A percentile compares a stretch with the other conserved stretches of the same genome.
phyloP scores from a whole-genome alignment of 1,139 yeast genomes.

The Suhomyces chickasaworum region DNA sequence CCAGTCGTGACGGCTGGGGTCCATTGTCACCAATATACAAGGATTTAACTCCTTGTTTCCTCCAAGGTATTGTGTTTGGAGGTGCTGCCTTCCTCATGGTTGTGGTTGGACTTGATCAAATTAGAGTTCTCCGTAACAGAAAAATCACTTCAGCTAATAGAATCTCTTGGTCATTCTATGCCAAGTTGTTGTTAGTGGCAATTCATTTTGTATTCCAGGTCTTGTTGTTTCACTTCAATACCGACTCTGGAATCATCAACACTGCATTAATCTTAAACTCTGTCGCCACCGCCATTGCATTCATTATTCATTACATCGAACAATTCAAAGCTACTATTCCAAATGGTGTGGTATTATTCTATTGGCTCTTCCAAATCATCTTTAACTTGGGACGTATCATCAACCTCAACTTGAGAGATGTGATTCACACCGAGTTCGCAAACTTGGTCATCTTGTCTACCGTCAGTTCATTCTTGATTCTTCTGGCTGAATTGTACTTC shows the following conservation, averaged over 20 bases:
- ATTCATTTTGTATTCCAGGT: conserved; percentile 42
- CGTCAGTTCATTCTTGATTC: conserved; percentile 52
- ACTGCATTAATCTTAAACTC: conserved; percentile 43
- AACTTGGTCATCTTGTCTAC: conserved; percentile 51
- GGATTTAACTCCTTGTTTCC: conserved; percentile 81
- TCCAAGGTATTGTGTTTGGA: conserved; percentile 67
- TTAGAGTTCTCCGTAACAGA: conserved; percentile 37
- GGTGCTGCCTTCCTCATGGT: conserved; percentile 55
- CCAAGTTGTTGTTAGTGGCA: conserved; percentile 44
- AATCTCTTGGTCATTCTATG: conserved; percentile 45
- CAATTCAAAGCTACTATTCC: conserved; percentile 67
- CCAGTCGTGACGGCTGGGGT: conserved; percentile 66
- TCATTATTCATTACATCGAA: conserved; percentile 69
- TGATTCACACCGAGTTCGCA: conserved; percentile 36
- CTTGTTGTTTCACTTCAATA: conserved; percentile 27
- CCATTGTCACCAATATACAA: conserved; percentile 60
- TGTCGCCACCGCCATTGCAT: conserved; percentile 50
- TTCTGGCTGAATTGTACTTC: conserved; percentile 54
- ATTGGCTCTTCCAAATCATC: conserved; percentile 65
- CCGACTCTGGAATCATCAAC: conserved; percentile 42
- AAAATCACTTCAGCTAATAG: conserved; percentile 37
- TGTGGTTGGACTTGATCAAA: conserved; percentile 51
- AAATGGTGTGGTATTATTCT: conserved; percentile 68
- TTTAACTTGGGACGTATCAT: conserved; percentile 43
- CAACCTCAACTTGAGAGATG: conserved; percentile 52